Percentiles rank a stretch among this genome's conserved stretches.
Conservation (phyloP, 208 protist genomes). For the Sergeia podlipaevii region DNA sequence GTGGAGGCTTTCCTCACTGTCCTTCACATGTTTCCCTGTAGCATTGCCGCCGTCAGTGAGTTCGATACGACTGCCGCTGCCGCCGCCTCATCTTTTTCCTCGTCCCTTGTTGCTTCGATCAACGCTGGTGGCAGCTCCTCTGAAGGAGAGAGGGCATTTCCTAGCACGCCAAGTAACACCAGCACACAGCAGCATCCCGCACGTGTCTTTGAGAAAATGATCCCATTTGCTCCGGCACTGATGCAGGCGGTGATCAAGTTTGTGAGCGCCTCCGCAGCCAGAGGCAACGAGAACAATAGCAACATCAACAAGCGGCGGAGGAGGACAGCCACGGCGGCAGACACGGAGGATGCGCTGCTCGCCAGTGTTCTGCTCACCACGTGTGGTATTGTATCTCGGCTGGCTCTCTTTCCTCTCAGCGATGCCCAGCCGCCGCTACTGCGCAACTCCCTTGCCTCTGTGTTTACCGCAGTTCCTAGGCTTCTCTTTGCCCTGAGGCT, state of each 20-base stretch:
- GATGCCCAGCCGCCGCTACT: not conserved
- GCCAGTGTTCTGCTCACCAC: not conserved
- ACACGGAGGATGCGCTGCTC: not conserved
- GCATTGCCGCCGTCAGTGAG: too few relatives aligned
- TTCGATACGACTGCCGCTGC: not conserved
- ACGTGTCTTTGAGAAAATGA: constrained; percentile 11
- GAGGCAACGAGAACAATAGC: not conserved
- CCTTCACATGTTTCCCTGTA: constrained; percentile 9
- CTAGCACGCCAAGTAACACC: not conserved
- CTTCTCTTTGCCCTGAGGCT: constrained; percentile 22
- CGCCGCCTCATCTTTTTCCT: not conserved
- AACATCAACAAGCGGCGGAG: not conserved
- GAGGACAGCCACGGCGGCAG: too few relatives aligned
- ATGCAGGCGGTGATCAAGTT: constrained; percentile 18
- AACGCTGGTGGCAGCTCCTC: not conserved
- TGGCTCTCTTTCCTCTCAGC: not conserved
- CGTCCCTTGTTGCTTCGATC: not conserved
- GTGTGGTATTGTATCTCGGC: not conserved
- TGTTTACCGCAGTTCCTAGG: constrained; percentile 19
- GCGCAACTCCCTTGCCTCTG: constrained; percentile 6
- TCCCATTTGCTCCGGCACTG: constrained; percentile 14
- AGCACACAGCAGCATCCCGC: constrained; percentile 5
- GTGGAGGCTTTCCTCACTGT: constrained; percentile 12
- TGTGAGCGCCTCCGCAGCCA: not conserved
- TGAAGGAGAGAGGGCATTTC: not conserved